Percentiles rank a stretch among this genome's conserved stretches.
phyloP scores from a whole-genome alignment of 2,329 filamentous ascomycete species.

The Talaromyces sp. region DNA sequence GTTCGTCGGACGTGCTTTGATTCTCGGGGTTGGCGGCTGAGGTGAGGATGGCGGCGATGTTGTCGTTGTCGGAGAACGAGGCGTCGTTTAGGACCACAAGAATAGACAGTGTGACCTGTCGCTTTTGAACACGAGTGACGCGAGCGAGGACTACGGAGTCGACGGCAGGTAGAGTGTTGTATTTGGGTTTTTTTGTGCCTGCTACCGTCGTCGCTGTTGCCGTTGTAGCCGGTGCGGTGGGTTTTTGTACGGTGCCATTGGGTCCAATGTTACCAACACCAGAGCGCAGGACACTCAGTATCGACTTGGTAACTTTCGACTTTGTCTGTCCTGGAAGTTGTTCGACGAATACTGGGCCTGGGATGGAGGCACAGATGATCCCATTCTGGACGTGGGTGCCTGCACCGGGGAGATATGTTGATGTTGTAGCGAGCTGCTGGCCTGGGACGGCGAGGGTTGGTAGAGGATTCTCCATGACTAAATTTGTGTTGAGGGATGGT shows the following conservation, averaged over 20 bases:
- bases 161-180: constrained; percentile 78
- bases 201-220: constrained; percentile 15
- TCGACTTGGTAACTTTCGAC: constrained; percentile 34
- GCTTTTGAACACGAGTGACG: constrained; percentile 79
- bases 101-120: constrained; percentile 83
- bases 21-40: constrained; percentile 43
- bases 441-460: constrained; percentile 71
- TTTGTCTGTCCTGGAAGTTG: constrained; percentile 37
- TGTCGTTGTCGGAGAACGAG: constrained; percentile 38
- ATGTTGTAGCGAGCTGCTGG: constrained; percentile 68
- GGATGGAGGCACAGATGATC: constrained; percentile 76
- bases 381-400: constrained; percentile 80
- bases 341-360: constrained; percentile 65
- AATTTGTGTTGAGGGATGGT: not conserved
- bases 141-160: constrained; percentile 77
- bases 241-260: constrained; percentile 3
- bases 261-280: constrained; percentile 20
- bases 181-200: constrained; percentile 46
- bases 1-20: constrained; percentile 59
- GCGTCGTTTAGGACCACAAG: constrained; percentile 65
- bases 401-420: constrained; percentile 69
- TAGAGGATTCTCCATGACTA: constrained; percentile 33
- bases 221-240: not conserved
- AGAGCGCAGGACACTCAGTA: constrained; percentile 40
- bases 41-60: constrained; percentile 38